These are phyloP conservation scores for Pulicaria dysenterica DNA, from an alignment of 129 eudicot genomes.

Conservation along the genomic window DNA sequence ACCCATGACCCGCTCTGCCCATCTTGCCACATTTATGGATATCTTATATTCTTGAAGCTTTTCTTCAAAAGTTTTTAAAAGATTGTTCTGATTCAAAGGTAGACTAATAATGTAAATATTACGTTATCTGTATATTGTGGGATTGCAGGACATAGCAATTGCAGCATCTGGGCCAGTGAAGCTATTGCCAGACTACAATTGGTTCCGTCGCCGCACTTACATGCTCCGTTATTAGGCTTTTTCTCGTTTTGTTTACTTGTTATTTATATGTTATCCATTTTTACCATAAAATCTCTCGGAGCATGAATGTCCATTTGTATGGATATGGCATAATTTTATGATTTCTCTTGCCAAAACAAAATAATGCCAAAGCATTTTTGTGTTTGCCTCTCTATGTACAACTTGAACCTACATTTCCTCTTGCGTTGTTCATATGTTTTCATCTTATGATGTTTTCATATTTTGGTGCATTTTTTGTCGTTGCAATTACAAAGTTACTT, in stretches of 20 bases:
- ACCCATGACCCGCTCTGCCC: too few relatives aligned
- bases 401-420: constrained; percentile 1
- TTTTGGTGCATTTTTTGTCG: not conserved
- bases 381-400: constrained; percentile 26
- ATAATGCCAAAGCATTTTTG: constrained; percentile 37
- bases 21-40: too few relatives aligned
- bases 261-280: constrained; percentile 15
- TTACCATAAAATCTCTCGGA: constrained; percentile 21
- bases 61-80: too few relatives aligned
- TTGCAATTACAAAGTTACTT: not conserved
- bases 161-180: constrained; percentile 84
- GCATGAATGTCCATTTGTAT: constrained; percentile 22
- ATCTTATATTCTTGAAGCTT: too few relatives aligned
- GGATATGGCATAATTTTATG: constrained; percentile 8
- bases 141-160: constrained; percentile 79
- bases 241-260: not conserved
- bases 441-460: not conserved
- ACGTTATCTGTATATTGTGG: not conserved
- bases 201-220: constrained; percentile 98
- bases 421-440: not conserved
- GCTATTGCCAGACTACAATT: constrained; percentile 88
- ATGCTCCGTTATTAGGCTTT: constrained; percentile 75
- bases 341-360: constrained; percentile 22
- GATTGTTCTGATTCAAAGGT: too few relatives aligned
- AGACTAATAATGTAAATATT: not conserved